Evolutionary conservation across 768 basidiomycete species (phyloP), one percentile per base, ranked within the genome.

Genomic region (Dacryopinax primogenitus): DNA sequence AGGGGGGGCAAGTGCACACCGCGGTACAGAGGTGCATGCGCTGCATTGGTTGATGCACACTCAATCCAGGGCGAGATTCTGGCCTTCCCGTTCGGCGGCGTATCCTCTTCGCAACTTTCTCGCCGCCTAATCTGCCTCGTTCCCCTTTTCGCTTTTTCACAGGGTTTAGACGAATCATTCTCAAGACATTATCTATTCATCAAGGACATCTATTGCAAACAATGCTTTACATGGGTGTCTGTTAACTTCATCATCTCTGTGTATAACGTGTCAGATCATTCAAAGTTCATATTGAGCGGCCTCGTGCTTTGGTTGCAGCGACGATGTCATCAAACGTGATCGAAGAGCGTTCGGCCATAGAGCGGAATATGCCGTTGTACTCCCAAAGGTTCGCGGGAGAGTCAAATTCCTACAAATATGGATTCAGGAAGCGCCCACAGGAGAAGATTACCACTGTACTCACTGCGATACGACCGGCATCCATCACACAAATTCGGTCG

Each of bases 401-500:
- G 72, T 92, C 91, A 71, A 89, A 88, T 80, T 94, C 92, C 30
- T 36, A 41, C 13, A 11, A 11, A 0, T 9, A 18, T n/a, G n/a
- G 28, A 33, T 11, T 23, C n/a, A 9, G 16, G 28, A 15, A 9
- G 1, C 63, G 66, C 41, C 67, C 71, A 37, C 67, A 72, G 23
- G 70, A 69, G 21, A 67, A n/a, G n/a, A n/a, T 35, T 13, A 6
- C 12, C 33, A 36, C 3, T 16, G 32, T 32, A 80, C 84, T 69
- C 68, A 85, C 85, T 64, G 83, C 85, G 65, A 93, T 87, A 64
- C 78, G 76, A 0, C 92, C 92, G 1, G 85, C 84, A 70, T 90
- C 86, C 73, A 95, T 83, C 18, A 94, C 92, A 69, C 90, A 86
- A 34, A 96, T 89, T 39, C 89, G 81, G 74, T 97, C 91, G 70